A percentile compares a stretch with the other conserved stretches of the same genome.
phyloP scores from a whole-genome alignment of 1,139 yeast species.

The Debaryomycetaceae sp. region DNA sequence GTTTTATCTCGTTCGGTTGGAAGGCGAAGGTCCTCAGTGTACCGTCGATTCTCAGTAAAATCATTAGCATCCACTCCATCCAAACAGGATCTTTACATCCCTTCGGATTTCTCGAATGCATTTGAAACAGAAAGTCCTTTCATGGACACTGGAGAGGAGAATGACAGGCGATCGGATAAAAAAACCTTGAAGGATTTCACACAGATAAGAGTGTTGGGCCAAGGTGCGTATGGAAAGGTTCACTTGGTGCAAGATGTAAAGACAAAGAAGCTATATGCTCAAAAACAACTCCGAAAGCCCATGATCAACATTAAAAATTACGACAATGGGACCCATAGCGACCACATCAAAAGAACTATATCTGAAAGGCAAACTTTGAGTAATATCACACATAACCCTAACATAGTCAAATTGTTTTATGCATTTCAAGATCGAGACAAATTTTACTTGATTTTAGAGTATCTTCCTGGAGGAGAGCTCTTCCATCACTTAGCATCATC shows the following conservation, averaged over 20 bases:
- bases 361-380: constrained; percentile 71
- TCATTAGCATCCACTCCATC: constrained; percentile 14
- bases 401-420: constrained; percentile 31
- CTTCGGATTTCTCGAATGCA: constrained; percentile 14
- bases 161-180: constrained; percentile 1
- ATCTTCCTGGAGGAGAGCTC: constrained; percentile 35
- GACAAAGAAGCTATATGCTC: constrained; percentile 36
- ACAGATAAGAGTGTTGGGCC: constrained; percentile 39
- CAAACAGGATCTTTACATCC: constrained; percentile 17
- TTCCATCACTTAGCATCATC: constrained; percentile 29
- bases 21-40: constrained; percentile 21
- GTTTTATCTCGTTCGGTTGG: constrained; percentile 1
- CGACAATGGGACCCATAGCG: constrained; percentile 8
- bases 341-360: constrained; percentile 50
- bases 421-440: constrained; percentile 33
- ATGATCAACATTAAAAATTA: constrained; percentile 16
- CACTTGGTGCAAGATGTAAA: constrained; percentile 33
- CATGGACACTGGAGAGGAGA: background rate
- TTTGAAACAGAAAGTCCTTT: constrained; percentile 8
- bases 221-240: constrained; percentile 44
- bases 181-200: constrained; percentile 24
- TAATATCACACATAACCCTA: constrained; percentile 43
- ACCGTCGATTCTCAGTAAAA: constrained; percentile 20
- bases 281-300: constrained; percentile 40
- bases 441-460: constrained; percentile 31